These are phyloP conservation scores for Drechslerella coelobrocha DNA, from an alignment of 2,329 filamentous ascomycete species.

Conservation along the genomic window DNA sequence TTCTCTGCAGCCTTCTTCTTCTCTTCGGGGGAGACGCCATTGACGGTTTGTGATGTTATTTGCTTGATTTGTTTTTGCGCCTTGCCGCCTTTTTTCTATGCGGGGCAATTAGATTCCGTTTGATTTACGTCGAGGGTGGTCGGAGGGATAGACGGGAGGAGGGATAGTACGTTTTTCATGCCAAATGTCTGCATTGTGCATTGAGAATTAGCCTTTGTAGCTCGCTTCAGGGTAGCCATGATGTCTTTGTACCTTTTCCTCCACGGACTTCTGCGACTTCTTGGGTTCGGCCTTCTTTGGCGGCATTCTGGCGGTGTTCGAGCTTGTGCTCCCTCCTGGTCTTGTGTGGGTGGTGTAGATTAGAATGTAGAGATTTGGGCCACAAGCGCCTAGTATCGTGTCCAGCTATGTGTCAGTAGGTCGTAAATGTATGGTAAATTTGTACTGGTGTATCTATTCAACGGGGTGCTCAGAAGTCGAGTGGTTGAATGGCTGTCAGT, in stretches of 20 bases:
- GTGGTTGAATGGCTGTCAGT: not conserved
- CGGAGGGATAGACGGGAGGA: slow-evolving; percentile 2
- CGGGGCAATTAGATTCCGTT: slow-evolving; percentile 10
- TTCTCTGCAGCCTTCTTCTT: slow-evolving; percentile 78
- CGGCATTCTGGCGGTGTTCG: slow-evolving; percentile 51
- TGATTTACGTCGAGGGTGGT: slow-evolving; percentile 1
- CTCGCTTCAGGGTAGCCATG: not conserved
- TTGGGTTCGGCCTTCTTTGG: slow-evolving; percentile 57
- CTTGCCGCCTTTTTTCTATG: slow-evolving; percentile 83
- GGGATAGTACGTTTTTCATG: slow-evolving; percentile 80
- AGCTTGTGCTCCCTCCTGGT: not conserved
- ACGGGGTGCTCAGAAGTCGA: not conserved
- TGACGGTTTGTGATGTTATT: slow-evolving; percentile 74
- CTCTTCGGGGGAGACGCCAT: slow-evolving; percentile 81
- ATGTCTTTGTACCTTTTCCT: slow-evolving; percentile 71
- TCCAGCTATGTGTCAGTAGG: too few species aligned
- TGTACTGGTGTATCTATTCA: slow-evolving; percentile 7
- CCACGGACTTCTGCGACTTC: slow-evolving; percentile 69
- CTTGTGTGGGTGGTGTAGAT: not conserved
- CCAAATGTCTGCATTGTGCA: slow-evolving; percentile 74
- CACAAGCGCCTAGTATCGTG: too few species aligned
- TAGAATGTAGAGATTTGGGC: too few species aligned
- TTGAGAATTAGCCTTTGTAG: slow-evolving; percentile 4
- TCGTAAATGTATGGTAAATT: too few species aligned
- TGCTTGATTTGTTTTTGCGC: slow-evolving; percentile 91